phyloP scores from a whole-genome alignment of 345 rosid species.

The Citrus glauca region DNA sequence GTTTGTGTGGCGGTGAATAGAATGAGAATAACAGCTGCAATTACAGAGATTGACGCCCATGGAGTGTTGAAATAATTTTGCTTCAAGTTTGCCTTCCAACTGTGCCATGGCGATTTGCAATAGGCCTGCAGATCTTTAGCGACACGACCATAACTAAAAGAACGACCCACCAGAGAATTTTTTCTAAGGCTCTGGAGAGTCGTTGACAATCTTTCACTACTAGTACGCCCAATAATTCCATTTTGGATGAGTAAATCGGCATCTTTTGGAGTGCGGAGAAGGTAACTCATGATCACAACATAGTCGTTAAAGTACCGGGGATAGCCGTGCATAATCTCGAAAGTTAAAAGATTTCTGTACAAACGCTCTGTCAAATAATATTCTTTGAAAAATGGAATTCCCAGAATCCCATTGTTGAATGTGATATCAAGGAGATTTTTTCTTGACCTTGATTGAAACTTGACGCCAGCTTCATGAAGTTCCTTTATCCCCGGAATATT shows the following conservation, averaged over 20 bases:
- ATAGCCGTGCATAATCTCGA: too few relatives aligned
- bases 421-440: not conserved
- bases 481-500: not conserved
- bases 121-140: slow-evolving; percentile 2
- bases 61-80: too few relatives aligned
- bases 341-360: too few relatives aligned
- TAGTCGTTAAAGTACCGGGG: too few relatives aligned
- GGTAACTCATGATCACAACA: too few relatives aligned
- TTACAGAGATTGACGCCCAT: not conserved
- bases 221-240: too few relatives aligned
- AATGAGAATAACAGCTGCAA: not conserved
- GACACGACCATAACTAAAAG: not conserved
- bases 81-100: slow-evolving; percentile 3
- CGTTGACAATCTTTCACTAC: not conserved
- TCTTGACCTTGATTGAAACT: not conserved
- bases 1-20: slow-evolving; percentile 15
- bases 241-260: too few relatives aligned
- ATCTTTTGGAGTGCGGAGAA: too few relatives aligned
- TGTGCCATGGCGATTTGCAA: not conserved
- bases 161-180: too few relatives aligned
- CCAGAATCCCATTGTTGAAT: not conserved
- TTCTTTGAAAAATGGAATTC: too few relatives aligned
- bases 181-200: slow-evolving; percentile 3
- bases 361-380: too few relatives aligned
- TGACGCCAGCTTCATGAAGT: not conserved